Base-by-base conservation (phyloP, 2,329 filamentous ascomycete species). In the Fusarium protoensiforme region DNA sequence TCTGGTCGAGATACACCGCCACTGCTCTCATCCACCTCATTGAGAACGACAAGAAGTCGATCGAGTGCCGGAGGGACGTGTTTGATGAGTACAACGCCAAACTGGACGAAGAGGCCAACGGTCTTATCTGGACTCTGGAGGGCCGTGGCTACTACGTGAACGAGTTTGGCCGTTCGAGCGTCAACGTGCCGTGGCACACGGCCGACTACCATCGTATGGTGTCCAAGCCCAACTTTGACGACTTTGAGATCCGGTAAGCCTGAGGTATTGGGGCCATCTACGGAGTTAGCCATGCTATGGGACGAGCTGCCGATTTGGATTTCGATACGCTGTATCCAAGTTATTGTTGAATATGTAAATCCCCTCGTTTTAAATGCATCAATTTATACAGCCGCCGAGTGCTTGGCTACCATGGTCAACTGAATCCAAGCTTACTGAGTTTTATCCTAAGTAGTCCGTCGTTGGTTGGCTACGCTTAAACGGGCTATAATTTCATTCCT, bases 131-230 rank as follows among this genome's bases (percentile, higher is more conserved):
- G 65, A 60, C 64, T 10, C 18, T 14, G 29, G 43, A 59, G 27
- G 65, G 65, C 8, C 9, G 35, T 10, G 60, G 65, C 1, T 67
- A 67, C 39, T 67, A 67, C 22, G 65, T 64, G 41, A 67, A 67
- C 20, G 54, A 64, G 20, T 36, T 43, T 43, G 65, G 65, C 6
- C 60, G 65, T 6, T 60, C 64, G 22, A 67, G 54, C 20, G 65
- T 67, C 16, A 67, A 67, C 10, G 60, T 41, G 22, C 65, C 65
- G 7, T 67, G 65, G 65, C 59, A 53, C 33, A 60, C 60, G 2
- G 60, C 60, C 14, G 60, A 67, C n/a, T 67, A 67, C 18, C 65
- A 67, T 31, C 27, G 60, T 7, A 67, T 67, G 65, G 65, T 64
- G 16, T 14, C 20, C 2, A 64, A 33, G 35, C 65, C 65, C 5